Percentiles rank a stretch among this genome's conserved stretches.
These are phyloP conservation scores for Solanum piurae DNA, from an alignment of 257 asterid genomes.

Conservation along the genomic window DNA sequence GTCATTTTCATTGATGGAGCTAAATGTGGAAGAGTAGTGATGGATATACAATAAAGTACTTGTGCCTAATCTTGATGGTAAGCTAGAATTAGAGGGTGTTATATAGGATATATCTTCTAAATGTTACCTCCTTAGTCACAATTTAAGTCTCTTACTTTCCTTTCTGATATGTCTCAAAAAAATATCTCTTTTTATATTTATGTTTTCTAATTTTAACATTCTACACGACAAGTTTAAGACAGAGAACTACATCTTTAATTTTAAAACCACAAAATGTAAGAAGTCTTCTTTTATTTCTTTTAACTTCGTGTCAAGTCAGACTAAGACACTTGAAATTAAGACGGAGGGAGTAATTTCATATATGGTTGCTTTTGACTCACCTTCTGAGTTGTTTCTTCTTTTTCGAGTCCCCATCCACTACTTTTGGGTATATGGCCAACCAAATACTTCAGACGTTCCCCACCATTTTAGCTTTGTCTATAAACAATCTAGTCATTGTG, in stretches of 20 bases:
- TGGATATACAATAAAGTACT: neutral
- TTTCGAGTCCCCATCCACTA: neutral
- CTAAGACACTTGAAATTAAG: neutral
- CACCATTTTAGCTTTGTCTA: neutral
- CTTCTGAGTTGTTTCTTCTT: neutral
- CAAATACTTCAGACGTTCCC: neutral
- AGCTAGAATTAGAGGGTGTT: neutral
- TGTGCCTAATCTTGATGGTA: neutral
- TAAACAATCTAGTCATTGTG: neutral
- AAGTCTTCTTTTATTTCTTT: too few relatives aligned
- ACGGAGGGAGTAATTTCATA: neutral
- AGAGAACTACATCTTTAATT: too few relatives aligned
- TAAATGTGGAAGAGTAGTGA: neutral
- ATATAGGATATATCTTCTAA: neutral
- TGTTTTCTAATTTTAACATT: too few relatives aligned
- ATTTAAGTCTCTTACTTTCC: neutral
- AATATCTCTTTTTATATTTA: neutral
- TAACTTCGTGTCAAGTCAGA: neutral
- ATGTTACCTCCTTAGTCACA: neutral
- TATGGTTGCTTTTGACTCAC: neutral
- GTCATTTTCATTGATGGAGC: constrained; percentile 1
- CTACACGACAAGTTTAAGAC: too few relatives aligned
- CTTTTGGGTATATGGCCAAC: neutral
- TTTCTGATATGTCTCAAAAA: neutral
- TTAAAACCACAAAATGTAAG: too few relatives aligned